Conservation (phyloP, 768 basidiomycete species). For the Scleroderma bovista region DNA sequence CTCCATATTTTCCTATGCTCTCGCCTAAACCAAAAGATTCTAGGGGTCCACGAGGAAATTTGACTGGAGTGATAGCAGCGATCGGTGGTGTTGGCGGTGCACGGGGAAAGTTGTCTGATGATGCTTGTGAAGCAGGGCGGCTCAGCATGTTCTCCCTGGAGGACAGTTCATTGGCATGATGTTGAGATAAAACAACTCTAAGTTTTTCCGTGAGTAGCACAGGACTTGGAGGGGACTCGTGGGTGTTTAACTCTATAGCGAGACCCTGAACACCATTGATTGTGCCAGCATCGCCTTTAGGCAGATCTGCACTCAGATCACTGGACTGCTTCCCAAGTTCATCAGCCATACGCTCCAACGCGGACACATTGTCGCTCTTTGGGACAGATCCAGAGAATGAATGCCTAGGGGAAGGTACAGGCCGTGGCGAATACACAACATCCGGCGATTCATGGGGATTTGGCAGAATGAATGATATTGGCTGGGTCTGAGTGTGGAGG, state of each 20-base stretch:
- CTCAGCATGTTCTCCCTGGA: constrained; percentile 7
- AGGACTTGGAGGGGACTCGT: constrained; percentile 62
- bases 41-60: constrained; percentile 30
- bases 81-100: constrained; percentile 51
- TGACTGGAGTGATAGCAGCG: constrained; percentile 35
- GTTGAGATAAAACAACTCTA: constrained; percentile 8
- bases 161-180: constrained; percentile 30
- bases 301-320: constrained; percentile 24
- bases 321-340: constrained; percentile 34
- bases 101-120: constrained; percentile 9
- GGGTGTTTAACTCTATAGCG: constrained; percentile 20
- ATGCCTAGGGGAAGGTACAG: constrained; percentile 60
- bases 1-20: constrained; percentile 14
- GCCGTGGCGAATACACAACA: constrained; percentile 59
- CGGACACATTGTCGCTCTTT: constrained; percentile 47
- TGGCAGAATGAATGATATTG: constrained; percentile 19
- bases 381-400: constrained; percentile 31
- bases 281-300: constrained; percentile 18
- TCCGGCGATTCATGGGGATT: constrained; percentile 32
- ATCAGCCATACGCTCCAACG: constrained; percentile 70
- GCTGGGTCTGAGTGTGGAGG: constrained; percentile 13
- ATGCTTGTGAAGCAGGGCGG: constrained; percentile 8
- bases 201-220: constrained; percentile 44
- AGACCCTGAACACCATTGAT: constrained; percentile 14
- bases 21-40: constrained; percentile 21